phyloP scores from a whole-genome alignment of 208 protist species.

The Leptomonas seymouri region DNA sequence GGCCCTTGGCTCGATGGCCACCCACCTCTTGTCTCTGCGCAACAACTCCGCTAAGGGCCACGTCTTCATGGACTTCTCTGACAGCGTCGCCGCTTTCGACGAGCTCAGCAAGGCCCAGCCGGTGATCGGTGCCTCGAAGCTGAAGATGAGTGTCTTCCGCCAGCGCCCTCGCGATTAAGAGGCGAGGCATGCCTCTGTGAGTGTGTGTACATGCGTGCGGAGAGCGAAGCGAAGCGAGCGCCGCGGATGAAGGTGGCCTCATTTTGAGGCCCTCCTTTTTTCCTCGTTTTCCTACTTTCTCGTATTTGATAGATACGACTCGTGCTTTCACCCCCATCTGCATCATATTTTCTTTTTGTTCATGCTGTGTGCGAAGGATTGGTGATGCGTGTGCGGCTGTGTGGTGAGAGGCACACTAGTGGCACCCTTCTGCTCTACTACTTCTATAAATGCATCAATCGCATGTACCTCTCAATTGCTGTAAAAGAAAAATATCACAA shows the following conservation, averaged over 20 bases:
- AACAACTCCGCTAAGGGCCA: slow-evolving; percentile 77
- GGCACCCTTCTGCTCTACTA: not conserved
- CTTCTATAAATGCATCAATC: not conserved
- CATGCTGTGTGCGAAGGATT: no score
- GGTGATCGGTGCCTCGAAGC: slow-evolving; percentile 50
- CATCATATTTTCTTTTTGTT: no score
- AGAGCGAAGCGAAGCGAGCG: not conserved
- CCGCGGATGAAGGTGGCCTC: not conserved
- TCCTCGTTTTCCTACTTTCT: no score
- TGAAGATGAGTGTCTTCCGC: slow-evolving; percentile 74
- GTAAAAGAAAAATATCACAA: not conserved
- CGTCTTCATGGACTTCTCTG: slow-evolving; percentile 89
- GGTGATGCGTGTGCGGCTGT: no score
- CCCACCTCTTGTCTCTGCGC: slow-evolving; percentile 79
- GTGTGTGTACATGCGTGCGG: no score
- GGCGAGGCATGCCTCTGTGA: no score
- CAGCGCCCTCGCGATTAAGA: slow-evolving; percentile 66
- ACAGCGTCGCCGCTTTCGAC: slow-evolving; percentile 63
- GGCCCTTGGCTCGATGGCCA: slow-evolving; percentile 57
- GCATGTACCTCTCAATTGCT: not conserved
- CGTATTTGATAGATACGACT: no score
- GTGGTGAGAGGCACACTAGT: no score
- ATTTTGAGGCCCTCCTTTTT: not conserved
- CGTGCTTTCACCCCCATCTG: no score
- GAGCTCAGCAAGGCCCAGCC: slow-evolving; percentile 50